Percentiles rank a stretch among this genome's conserved stretches.
Evolutionary conservation across 768 basidiomycete species (phyloP).

Genomic region (Infundibulicybe gibba): DNA sequence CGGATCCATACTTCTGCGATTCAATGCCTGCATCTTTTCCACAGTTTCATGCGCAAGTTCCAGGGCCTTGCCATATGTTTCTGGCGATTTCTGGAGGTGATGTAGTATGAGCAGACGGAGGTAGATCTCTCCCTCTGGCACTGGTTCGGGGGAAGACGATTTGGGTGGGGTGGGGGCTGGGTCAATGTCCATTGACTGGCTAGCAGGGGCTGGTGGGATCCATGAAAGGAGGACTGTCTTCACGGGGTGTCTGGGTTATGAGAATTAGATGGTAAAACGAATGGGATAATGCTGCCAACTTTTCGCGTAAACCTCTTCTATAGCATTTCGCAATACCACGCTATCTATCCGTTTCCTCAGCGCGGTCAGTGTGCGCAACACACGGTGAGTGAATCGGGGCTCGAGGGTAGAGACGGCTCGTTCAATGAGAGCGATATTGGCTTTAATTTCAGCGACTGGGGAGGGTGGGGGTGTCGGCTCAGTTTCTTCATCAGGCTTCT

Average conservation of each 20-base stretch:
- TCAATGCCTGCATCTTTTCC: slow-evolving; percentile 76
- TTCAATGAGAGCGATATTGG: slow-evolving; percentile 43
- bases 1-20: slow-evolving; percentile 89
- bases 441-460: slow-evolving; percentile 74
- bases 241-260: slow-evolving; percentile 47
- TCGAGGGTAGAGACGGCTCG: slow-evolving; percentile 63
- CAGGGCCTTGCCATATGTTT: slow-evolving; percentile 61
- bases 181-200: slow-evolving; percentile 82
- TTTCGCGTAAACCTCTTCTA: slow-evolving; percentile 46
- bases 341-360: slow-evolving; percentile 75
- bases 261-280: background rate
- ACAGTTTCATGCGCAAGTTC: slow-evolving; percentile 67
- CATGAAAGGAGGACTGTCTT: slow-evolving; percentile 60
- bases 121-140: slow-evolving; percentile 86
- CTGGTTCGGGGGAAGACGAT: slow-evolving; percentile 44
- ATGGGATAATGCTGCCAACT: slow-evolving; percentile 3
- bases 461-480: slow-evolving; percentile 47
- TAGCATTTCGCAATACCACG: slow-evolving; percentile 57
- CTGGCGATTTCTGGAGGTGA: slow-evolving; percentile 57
- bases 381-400: slow-evolving; percentile 88
- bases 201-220: slow-evolving; percentile 49
- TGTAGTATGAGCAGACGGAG: slow-evolving; percentile 83
- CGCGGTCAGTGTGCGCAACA: slow-evolving; percentile 75
- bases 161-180: slow-evolving; percentile 23
- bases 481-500: slow-evolving; percentile 32